phyloP scores from a whole-genome alignment of 163 green algal species.

The Scenedesmus sp. region DNA sequence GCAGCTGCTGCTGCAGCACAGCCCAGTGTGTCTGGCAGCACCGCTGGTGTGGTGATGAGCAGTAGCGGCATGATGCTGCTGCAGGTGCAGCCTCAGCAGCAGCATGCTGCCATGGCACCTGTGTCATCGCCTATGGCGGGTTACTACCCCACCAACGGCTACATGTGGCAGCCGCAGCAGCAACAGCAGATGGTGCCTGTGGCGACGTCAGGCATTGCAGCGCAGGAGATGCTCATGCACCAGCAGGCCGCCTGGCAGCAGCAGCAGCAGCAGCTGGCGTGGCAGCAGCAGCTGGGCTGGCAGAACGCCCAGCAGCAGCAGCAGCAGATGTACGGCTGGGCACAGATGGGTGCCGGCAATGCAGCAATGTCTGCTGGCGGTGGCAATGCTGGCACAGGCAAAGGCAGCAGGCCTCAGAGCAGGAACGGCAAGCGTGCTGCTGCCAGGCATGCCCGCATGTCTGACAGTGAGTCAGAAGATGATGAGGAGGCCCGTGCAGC shows the following conservation, averaged over 20 bases:
- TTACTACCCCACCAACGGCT: background rate
- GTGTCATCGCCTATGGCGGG: slow-evolving; percentile 2
- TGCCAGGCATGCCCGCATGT: background rate
- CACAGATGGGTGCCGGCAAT: background rate
- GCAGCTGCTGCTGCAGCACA: background rate
- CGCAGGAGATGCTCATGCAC: background rate
- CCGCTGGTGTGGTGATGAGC: background rate
- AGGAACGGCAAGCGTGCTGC: background rate
- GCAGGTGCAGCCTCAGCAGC: background rate
- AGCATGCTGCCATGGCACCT: background rate
- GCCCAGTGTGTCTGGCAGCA: background rate
- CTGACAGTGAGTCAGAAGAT: slow-evolving; percentile 4
- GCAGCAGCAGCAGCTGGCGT: background rate
- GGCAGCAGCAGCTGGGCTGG: background rate
- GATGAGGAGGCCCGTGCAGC: slow-evolving; percentile 11
- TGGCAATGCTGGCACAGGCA: background rate
- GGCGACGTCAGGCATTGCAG: background rate
- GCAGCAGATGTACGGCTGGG: slow-evolving; percentile 7
- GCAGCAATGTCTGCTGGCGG: background rate
- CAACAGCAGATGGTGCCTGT: slow-evolving; percentile 9
- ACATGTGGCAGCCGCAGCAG: slow-evolving; percentile 1
- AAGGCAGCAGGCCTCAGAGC: background rate
- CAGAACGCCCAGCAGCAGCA: background rate
- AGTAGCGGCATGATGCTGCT: background rate
- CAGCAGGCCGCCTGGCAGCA: slow-evolving; percentile 10